Conservation (phyloP, 441 rosid species). For the Iberis amara region DNA sequence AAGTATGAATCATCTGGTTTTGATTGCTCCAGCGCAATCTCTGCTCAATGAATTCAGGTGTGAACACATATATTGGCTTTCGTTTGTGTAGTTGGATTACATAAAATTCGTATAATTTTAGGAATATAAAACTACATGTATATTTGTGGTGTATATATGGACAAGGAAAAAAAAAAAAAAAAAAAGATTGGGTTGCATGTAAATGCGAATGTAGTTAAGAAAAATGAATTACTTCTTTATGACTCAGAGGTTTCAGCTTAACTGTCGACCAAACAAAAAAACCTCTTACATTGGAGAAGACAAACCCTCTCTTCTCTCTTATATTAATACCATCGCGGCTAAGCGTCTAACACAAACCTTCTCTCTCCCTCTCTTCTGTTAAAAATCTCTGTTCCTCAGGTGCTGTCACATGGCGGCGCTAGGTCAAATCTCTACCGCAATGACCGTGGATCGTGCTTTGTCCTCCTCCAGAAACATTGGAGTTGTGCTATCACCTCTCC, state of each 20-base stretch:
- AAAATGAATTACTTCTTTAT: background rate
- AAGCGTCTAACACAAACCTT: background rate
- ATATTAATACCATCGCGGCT: no score
- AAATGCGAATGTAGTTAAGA: conserved; percentile 3
- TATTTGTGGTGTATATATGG: background rate
- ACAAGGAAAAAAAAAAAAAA: background rate
- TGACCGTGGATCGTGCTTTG: conserved; percentile 24
- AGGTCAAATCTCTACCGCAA: conserved; percentile 30
- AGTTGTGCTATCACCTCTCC: background rate
- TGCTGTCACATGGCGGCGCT: conserved; percentile 30
- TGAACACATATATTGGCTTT: no score
- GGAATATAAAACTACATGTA: no score
- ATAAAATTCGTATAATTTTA: no score
- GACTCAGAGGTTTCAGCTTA: conserved; percentile 29
- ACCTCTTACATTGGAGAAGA: background rate
- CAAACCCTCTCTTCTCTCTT: conserved; percentile 22
- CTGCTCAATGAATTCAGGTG: no score
- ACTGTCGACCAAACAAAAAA: conserved; percentile 25
- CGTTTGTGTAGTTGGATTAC: no score
- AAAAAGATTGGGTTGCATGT: background rate
- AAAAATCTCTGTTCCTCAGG: conserved; percentile 21
- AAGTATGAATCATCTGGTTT: no score
- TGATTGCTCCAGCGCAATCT: no score
- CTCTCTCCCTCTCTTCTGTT: background rate
- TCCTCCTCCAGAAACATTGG: conserved; percentile 28